phyloP scores from a whole-genome alignment of 192 early-diverging fungal species.

The Podochytrium sp. region DNA sequence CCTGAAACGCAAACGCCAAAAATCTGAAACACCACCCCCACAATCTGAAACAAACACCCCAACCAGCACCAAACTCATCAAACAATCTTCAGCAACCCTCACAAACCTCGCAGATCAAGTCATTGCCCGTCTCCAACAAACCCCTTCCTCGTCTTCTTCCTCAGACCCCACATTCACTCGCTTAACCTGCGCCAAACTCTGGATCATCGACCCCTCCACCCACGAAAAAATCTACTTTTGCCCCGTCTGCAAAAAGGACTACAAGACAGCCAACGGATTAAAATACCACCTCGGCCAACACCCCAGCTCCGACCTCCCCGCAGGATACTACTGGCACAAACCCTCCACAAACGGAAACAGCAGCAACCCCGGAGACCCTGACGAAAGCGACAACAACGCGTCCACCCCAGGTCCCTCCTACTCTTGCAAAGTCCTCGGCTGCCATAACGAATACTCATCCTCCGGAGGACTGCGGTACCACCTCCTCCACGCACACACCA shows the following conservation, averaged over 20 bases:
- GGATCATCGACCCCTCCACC: slow-evolving; percentile 6
- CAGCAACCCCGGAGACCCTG: not conserved
- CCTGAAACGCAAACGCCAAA: no score
- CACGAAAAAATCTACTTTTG: slow-evolving; percentile 61
- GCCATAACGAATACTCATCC: not conserved
- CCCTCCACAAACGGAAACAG: not conserved
- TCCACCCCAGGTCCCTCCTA: not conserved
- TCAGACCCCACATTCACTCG: not conserved
- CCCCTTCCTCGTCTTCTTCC: not conserved
- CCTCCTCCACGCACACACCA: not conserved
- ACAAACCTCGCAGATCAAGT: not conserved
- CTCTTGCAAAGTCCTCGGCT: not conserved
- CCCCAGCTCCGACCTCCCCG: not conserved
- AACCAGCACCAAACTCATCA: slow-evolving; percentile 92
- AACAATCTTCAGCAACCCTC: slow-evolving; percentile 89
- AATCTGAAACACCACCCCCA: not conserved
- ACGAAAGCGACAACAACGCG: not conserved
- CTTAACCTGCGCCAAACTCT: not conserved
- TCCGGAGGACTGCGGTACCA: slow-evolving; percentile 1
- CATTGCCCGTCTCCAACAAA: not conserved
- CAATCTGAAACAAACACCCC: slow-evolving; percentile 5
- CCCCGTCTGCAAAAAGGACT: slow-evolving; percentile 90
- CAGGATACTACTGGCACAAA: not conserved
- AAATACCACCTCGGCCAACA: slow-evolving; percentile 52
- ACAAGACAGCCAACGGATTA: slow-evolving; percentile 97